Evolutionary conservation across 108 stramenopile species (phyloP).

Genomic region (Fragilariopsis cylindrus): DNA sequence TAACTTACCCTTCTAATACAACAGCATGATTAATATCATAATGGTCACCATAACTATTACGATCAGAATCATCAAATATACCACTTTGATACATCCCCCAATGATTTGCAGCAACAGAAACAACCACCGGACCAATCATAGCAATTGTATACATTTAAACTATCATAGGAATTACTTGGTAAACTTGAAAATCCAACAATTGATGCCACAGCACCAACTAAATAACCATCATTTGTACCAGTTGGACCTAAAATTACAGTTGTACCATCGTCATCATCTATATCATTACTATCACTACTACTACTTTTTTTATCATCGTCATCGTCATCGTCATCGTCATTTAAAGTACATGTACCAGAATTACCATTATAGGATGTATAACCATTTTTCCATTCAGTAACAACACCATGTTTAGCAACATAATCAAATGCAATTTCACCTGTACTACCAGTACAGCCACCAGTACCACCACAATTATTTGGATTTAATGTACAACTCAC

Average conservation of each 20-base stretch:
- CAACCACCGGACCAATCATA: slow-evolving; percentile 72
- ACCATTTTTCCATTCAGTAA: slow-evolving; percentile 55
- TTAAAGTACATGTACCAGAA: slow-evolving; percentile 36
- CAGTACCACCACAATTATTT: slow-evolving; percentile 80
- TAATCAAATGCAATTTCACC: slow-evolving; percentile 77
- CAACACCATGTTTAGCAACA: slow-evolving; percentile 57
- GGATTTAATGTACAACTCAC: slow-evolving; percentile 73
- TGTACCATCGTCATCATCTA: background rate
- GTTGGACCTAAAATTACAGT: background rate
- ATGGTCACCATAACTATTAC: background rate
- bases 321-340: background rate
- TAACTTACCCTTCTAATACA: slow-evolving; percentile 61
- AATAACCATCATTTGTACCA: background rate
- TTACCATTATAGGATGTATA: slow-evolving; percentile 61
- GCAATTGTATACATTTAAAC: slow-evolving; percentile 85
- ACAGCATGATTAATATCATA: slow-evolving; percentile 85
- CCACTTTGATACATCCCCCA: slow-evolving; percentile 73
- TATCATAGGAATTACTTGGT: slow-evolving; percentile 73
- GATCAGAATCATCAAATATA: slow-evolving; percentile 31
- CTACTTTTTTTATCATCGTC: background rate
- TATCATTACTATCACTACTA: background rate
- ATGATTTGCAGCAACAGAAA: slow-evolving; percentile 62
- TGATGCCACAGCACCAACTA: slow-evolving; percentile 53
- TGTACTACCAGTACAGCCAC: slow-evolving; percentile 71
- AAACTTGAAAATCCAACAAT: slow-evolving; percentile 72